These are phyloP conservation scores for Paratinospora sagittata DNA, from an alignment of 164 flowering plant genomes.

Conservation along the genomic window DNA sequence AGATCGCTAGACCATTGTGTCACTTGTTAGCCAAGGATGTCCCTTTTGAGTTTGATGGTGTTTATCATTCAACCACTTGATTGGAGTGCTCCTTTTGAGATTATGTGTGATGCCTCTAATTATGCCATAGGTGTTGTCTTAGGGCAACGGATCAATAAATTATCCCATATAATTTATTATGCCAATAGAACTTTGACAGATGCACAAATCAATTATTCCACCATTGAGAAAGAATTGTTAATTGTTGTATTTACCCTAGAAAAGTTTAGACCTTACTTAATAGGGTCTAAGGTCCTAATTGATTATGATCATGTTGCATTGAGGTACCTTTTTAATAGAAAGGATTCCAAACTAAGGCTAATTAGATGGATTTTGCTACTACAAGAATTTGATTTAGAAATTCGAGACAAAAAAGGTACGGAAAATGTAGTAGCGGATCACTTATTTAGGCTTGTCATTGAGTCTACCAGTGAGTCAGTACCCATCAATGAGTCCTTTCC, in stretches of 20 bases:
- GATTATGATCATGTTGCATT: background rate
- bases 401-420: background rate
- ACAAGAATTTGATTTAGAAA: background rate
- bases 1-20: background rate
- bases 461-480: too few species aligned
- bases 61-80: background rate
- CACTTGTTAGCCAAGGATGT: background rate
- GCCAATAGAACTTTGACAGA: background rate
- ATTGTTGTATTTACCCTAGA: too few species aligned
- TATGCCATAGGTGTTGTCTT: background rate
- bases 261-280: constrained; percentile 19
- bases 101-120: background rate
- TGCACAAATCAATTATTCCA: background rate
- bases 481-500: too few species aligned
- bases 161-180: background rate
- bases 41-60: background rate
- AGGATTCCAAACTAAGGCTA: background rate
- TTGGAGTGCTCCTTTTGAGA: background rate
- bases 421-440: background rate
- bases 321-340: background rate
- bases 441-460: too few species aligned
- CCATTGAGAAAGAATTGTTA: constrained; percentile 20
- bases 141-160: background rate
- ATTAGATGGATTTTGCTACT: background rate
- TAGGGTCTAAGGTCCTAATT: constrained; percentile 15